A percentile compares a stretch with the other conserved stretches of the same genome.
phyloP scores from a whole-genome alignment of 1,284 basidiomycete species.

The Volvariella volvacea region DNA sequence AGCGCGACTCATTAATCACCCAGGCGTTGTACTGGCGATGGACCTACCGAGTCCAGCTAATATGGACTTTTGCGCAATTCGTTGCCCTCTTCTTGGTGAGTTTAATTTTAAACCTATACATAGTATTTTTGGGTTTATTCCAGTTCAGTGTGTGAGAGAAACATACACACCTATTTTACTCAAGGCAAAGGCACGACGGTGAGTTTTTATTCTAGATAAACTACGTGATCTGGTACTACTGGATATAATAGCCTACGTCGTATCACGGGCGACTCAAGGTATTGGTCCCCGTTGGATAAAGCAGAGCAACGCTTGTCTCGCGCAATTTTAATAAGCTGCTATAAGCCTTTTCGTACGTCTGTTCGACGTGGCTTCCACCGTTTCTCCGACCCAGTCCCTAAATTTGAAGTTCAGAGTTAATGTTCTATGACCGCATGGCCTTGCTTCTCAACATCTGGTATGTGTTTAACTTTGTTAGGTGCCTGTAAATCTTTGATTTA shows the following conservation, averaged over 20 bases:
- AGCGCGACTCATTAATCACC: background rate
- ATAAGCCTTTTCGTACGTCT: slow-evolving; percentile 67
- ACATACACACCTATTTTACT: slow-evolving; percentile 66
- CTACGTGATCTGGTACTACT: slow-evolving; percentile 10
- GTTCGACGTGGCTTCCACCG: background rate
- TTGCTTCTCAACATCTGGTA: slow-evolving; percentile 63
- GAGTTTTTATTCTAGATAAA: slow-evolving; percentile 25
- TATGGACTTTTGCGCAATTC: slow-evolving; percentile 50
- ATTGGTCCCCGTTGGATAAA: slow-evolving; percentile 52
- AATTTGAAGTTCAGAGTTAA: slow-evolving; percentile 42
- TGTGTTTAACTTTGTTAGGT: too few species aligned
- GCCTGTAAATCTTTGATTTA: too few species aligned
- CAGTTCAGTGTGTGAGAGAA: slow-evolving; percentile 61
- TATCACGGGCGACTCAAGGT: slow-evolving; percentile 46
- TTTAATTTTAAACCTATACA: slow-evolving; percentile 1
- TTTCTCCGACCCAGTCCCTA: too few species aligned
- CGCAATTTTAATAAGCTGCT: slow-evolving; percentile 49
- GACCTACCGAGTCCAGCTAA: slow-evolving; percentile 67
- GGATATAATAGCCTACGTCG: slow-evolving; percentile 42
- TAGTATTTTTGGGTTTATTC: slow-evolving; percentile 13
- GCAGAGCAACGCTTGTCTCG: slow-evolving; percentile 33
- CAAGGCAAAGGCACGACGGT: slow-evolving; percentile 48
- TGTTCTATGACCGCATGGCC: slow-evolving; percentile 71
- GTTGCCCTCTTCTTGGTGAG: slow-evolving; percentile 44
- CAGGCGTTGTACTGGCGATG: slow-evolving; percentile 69